Evolutionary conservation across 495 filamentous ascomycete species (phyloP).

Genomic region (Xylaria intraflava): DNA sequence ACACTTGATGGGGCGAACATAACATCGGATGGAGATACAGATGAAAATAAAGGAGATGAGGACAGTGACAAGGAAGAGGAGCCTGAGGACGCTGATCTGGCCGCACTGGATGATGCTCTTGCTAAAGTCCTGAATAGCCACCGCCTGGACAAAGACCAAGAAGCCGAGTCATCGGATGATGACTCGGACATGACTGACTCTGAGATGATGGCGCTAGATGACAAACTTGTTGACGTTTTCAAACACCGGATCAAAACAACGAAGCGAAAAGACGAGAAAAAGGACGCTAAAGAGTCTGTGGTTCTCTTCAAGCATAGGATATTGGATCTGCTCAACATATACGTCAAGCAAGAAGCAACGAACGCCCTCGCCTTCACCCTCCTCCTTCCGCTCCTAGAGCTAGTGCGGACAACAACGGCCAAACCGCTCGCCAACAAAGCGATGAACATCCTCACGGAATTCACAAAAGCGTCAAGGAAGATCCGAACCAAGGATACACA

Average conservation of each 20-base stretch:
- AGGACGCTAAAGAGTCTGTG: slow-evolving; percentile 81
- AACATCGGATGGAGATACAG: slow-evolving; percentile 30
- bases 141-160: slow-evolving; percentile 47
- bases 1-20: slow-evolving; percentile 29
- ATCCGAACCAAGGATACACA: slow-evolving; percentile 29
- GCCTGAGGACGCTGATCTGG: slow-evolving; percentile 31
- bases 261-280: slow-evolving; percentile 68
- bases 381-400: slow-evolving; percentile 52
- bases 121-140: slow-evolving; percentile 64
- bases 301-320: slow-evolving; percentile 93
- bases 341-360: slow-evolving; percentile 68
- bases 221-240: slow-evolving; percentile 76
- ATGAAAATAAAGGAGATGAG: slow-evolving; percentile 40
- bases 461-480: slow-evolving; percentile 65
- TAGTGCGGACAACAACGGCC: slow-evolving; percentile 50
- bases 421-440: slow-evolving; percentile 71
- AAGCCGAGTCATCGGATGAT: slow-evolving; percentile 47
- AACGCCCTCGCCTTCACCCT: slow-evolving; percentile 60
- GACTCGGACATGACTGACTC: slow-evolving; percentile 85
- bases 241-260: slow-evolving; percentile 53
- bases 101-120: slow-evolving; percentile 70
- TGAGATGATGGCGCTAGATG: slow-evolving; percentile 88
- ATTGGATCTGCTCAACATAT: slow-evolving; percentile 80
- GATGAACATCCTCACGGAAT: slow-evolving; percentile 57
- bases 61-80: slow-evolving; percentile 36